Evolutionary conservation across 2,329 filamentous ascomycete genomes (phyloP).

Genomic region (Epichloe sp.): DNA sequence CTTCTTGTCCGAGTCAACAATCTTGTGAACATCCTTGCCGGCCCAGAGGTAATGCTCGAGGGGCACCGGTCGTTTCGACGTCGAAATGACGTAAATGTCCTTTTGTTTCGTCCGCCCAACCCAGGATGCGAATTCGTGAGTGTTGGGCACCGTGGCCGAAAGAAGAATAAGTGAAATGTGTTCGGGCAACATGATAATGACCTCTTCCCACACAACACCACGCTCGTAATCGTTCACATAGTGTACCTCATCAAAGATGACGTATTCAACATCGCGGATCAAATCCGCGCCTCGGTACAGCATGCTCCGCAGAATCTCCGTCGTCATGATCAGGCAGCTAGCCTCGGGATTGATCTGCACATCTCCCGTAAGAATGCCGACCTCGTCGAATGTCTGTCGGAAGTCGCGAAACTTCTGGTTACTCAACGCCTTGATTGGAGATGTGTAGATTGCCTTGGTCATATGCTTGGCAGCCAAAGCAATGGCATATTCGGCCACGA

Average conservation of each 20-base stretch:
- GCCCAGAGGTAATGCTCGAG: constrained; percentile 96
- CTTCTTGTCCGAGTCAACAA: constrained; percentile 83
- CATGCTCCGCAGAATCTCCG: constrained; percentile 96
- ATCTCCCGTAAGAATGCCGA: constrained; percentile 92
- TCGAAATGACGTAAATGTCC: constrained; percentile 98
- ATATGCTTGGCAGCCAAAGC: constrained; percentile 94
- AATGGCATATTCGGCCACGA: constrained; percentile 96
- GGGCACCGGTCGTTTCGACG: constrained; percentile 85
- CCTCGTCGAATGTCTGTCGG: constrained; percentile 78
- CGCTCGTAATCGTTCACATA: constrained; percentile 95
- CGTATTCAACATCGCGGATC: constrained; percentile 94
- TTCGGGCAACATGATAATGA: constrained; percentile 98
- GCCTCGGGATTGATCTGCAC: constrained; percentile 97
- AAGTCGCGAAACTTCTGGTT: constrained; percentile 99
- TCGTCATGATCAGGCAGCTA: constrained; percentile 98
- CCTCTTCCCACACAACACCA: constrained; percentile 98
- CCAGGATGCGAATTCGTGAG: constrained; percentile 96
- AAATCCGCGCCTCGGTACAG: constrained; percentile 90
- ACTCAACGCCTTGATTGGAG: constrained; percentile 93
- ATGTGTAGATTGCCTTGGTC: constrained; percentile 99
- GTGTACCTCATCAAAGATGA: constrained; percentile 98
- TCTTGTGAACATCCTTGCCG: constrained; percentile 82
- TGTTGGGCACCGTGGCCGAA: constrained; percentile 94
- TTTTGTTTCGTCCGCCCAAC: constrained; percentile 96
- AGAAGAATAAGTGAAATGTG: constrained; percentile 92